These are phyloP conservation scores for Gliomastix tumulicola DNA, from an alignment of 2,329 filamentous ascomycete genomes.

Conservation along the genomic window DNA sequence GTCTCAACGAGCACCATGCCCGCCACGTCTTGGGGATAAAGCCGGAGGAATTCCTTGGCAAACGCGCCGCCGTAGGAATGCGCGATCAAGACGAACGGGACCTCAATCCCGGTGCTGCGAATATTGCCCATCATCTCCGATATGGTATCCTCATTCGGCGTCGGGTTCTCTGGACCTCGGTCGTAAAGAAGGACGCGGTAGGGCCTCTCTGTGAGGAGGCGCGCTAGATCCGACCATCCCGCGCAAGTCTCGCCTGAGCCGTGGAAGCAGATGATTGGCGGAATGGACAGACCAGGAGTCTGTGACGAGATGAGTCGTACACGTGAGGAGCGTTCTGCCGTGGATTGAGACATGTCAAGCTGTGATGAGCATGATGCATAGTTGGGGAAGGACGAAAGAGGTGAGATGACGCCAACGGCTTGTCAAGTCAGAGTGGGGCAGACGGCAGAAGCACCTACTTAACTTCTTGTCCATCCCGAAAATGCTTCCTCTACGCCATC, in stretches of 20 bases:
- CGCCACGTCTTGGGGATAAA: slow-evolving; percentile 5
- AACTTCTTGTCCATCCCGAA: too few species aligned
- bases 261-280: neutral
- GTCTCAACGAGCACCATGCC: slow-evolving; percentile 13
- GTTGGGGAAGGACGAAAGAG: too few species aligned
- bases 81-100: neutral
- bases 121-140: neutral
- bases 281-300: too few species aligned
- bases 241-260: neutral
- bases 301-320: too few species aligned
- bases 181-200: neutral
- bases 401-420: too few species aligned
- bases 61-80: neutral
- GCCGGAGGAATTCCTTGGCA: slow-evolving; percentile 7
- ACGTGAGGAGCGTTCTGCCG: too few species aligned
- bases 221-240: neutral
- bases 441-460: too few species aligned
- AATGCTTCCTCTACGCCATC: too few species aligned
- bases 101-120: neutral
- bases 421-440: too few species aligned
- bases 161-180: neutral
- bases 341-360: too few species aligned
- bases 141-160: neutral
- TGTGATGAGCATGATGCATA: too few species aligned
- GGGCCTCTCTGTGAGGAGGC: neutral